These are phyloP conservation scores for Curvularia verruculosa DNA, from an alignment of 2,329 filamentous ascomycete genomes.

Conservation along the genomic window DNA sequence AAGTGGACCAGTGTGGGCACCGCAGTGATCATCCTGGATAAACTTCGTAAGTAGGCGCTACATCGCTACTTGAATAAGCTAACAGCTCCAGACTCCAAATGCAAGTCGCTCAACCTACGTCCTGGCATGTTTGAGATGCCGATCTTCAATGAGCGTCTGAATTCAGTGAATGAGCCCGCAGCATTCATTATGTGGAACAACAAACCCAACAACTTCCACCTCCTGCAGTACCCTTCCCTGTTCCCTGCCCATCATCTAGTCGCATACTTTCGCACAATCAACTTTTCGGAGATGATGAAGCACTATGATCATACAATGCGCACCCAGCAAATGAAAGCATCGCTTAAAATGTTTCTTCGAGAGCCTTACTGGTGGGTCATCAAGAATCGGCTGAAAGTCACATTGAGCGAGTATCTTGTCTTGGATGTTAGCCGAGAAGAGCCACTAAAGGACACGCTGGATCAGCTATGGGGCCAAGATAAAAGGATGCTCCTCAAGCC, in stretches of 20 bases:
- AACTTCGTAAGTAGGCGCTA: slow-evolving; percentile 62
- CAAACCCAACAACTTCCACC: slow-evolving; percentile 70
- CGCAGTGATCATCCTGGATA: slow-evolving; percentile 73
- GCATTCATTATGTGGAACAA: slow-evolving; percentile 70
- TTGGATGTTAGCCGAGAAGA: slow-evolving; percentile 53
- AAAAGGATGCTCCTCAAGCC: slow-evolving; percentile 81
- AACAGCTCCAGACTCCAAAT: slow-evolving; percentile 29
- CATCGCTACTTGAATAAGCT: slow-evolving; percentile 4
- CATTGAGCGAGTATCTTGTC: slow-evolving; percentile 50
- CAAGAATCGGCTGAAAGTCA: slow-evolving; percentile 41
- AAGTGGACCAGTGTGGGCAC: slow-evolving; percentile 76
- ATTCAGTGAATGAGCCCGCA: slow-evolving; percentile 72
- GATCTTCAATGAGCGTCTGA: slow-evolving; percentile 76
- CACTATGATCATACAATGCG: slow-evolving; percentile 64
- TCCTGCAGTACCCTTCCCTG: slow-evolving; percentile 81
- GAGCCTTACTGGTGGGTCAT: slow-evolving; percentile 35
- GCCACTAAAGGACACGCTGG: slow-evolving; percentile 61
- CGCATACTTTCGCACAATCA: slow-evolving; percentile 85
- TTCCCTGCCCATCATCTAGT: slow-evolving; percentile 76
- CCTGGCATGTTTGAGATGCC: slow-evolving; percentile 73
- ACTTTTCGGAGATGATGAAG: slow-evolving; percentile 83
- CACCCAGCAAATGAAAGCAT: slow-evolving; percentile 35
- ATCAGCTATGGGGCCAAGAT: slow-evolving; percentile 89
- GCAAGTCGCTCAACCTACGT: slow-evolving; percentile 56
- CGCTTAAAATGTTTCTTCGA: slow-evolving; percentile 33